These are phyloP conservation scores for Excoecaria cochinchinensis DNA, from an alignment of 345 rosid genomes.

Conservation along the genomic window DNA sequence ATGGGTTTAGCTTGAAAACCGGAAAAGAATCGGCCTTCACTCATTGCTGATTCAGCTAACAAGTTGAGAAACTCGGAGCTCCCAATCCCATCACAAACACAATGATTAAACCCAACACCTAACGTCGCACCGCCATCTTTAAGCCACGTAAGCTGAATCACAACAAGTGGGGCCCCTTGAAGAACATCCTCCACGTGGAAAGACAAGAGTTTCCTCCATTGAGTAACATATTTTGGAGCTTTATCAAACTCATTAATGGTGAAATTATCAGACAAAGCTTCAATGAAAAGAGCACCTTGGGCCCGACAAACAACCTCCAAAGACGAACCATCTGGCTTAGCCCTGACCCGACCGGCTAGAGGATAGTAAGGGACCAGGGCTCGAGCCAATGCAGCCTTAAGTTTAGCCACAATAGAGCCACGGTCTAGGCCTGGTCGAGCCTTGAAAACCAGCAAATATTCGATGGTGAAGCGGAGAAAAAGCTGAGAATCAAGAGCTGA, in stretches of 20 bases:
- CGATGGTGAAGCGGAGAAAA: slow-evolving; percentile 81
- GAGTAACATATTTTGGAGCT: slow-evolving; percentile 57
- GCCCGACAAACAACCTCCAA: slow-evolving; percentile 67
- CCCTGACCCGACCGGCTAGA: slow-evolving; percentile 72
- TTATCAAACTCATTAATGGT: slow-evolving; percentile 43
- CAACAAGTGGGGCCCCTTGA: slow-evolving; percentile 69
- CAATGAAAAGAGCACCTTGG: slow-evolving; percentile 68
- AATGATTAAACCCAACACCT: slow-evolving; percentile 71
- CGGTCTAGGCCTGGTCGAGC: slow-evolving; percentile 39
- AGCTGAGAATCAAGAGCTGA: slow-evolving; percentile 89
- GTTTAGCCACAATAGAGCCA: slow-evolving; percentile 24
- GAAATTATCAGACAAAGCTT: slow-evolving; percentile 47
- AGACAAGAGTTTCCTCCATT: slow-evolving; percentile 70
- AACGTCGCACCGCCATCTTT: slow-evolving; percentile 64
- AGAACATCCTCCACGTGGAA: slow-evolving; percentile 64
- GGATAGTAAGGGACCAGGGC: slow-evolving; percentile 74
- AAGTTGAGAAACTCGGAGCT: slow-evolving; percentile 65
- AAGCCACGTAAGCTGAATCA: slow-evolving; percentile 88
- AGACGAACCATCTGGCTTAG: slow-evolving; percentile 36
- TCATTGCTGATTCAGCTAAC: slow-evolving; percentile 51
- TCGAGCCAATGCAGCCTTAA: slow-evolving; percentile 60
- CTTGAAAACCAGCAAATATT: slow-evolving; percentile 62
- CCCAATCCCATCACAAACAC: slow-evolving; percentile 74
- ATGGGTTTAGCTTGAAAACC: slow-evolving; percentile 35
- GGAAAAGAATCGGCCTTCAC: slow-evolving; percentile 18